Evolutionary conservation across 805 yeast species (phyloP), one percentile per base, ranked within the genome.

Genomic region (Wickerhamomyces silvicola): DNA sequence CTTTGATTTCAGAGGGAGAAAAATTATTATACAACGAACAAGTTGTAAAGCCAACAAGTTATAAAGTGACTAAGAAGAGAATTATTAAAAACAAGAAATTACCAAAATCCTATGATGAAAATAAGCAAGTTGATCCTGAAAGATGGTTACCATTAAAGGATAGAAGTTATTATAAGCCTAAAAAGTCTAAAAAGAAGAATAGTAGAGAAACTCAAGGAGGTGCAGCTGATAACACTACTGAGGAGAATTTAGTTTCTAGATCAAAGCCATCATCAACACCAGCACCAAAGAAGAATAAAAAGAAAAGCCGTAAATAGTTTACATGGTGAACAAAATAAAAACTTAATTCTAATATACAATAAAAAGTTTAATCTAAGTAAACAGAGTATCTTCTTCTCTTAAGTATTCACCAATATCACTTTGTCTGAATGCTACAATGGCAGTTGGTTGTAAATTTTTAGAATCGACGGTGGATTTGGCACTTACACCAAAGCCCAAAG

Each of bases 341-440:
- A 27, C 22, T 27, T 18, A 18, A 17, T 10, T 26, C 33, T 33
- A 37, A 24, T 32, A 32, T 32, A 30, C 34, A 33, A 22, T 36
- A 24, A 36, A 13, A 39, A 41, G 29, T 19, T 14, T n/a, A 32
- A 10, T 10, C 21, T 66, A 87, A 17, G 96, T 84, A 54, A 90
- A 90, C 45, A 90, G 64, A 24, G 96, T 86, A 60, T 92, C 97
- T 68, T 92, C 98, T 52, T 92, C 97, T 72, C 98, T 87, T 54
- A 92, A 70, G 54, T 86, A 92, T 61, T 92, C 98, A 42, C 98
- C 98, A 45, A 92, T 85, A 66, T 92, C 98, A 45, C 94, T 84
- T 58, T 92, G 98, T 71, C 98, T 79, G 59, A 84, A 90, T 4
- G 95, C 95, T 11, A 90, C 95, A 31, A 92, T 88, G 16, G 80